Evolutionary conservation across 1,284 basidiomycete genomes (phyloP).

Genomic region (Sutorius eximius): DNA sequence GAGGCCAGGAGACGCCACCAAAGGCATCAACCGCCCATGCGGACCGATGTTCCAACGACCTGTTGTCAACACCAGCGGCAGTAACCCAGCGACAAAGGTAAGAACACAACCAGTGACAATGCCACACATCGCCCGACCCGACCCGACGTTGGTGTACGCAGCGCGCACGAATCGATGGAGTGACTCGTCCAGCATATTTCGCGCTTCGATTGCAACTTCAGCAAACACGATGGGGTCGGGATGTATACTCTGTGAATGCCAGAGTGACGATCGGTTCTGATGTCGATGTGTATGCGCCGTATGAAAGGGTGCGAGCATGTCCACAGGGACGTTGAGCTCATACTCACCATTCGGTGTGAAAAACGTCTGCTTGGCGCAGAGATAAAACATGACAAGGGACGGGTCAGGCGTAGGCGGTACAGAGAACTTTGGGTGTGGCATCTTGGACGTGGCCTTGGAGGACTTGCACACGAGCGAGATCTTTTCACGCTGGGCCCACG

Average conservation of each 20-base stretch:
- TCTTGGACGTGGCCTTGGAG: slow-evolving; percentile 26
- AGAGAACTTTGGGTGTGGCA: slow-evolving; percentile 24
- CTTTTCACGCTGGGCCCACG: slow-evolving; percentile 52
- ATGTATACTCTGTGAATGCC: slow-evolving; percentile 39
- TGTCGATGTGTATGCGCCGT: slow-evolving; percentile 31
- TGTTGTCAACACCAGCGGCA: slow-evolving; percentile 31
- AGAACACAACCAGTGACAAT: slow-evolving; percentile 57
- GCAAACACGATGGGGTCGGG: slow-evolving; percentile 66
- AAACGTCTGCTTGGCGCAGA: slow-evolving; percentile 75
- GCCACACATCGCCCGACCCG: slow-evolving; percentile 65
- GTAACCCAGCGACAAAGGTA: slow-evolving; percentile 37
- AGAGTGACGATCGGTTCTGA: slow-evolving; percentile 12
- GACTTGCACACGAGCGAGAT: slow-evolving; percentile 37
- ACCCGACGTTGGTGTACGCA: slow-evolving; percentile 76
- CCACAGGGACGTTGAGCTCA: slow-evolving; percentile 68
- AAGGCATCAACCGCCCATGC: slow-evolving; percentile 55
- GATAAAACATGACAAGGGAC: slow-evolving; percentile 66
- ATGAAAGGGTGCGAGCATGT: slow-evolving; percentile 63
- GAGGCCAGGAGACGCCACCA: slow-evolving; percentile 63
- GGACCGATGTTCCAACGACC: slow-evolving; percentile 46
- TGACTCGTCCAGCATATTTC: slow-evolving; percentile 59
- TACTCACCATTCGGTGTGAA: slow-evolving; percentile 66
- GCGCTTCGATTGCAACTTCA: slow-evolving; percentile 55
- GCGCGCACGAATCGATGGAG: slow-evolving; percentile 67
- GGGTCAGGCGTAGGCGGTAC: slow-evolving; percentile 47